phyloP scores from a whole-genome alignment of 2,329 filamentous ascomycete genomes.

The Myrmaecium sp. region DNA sequence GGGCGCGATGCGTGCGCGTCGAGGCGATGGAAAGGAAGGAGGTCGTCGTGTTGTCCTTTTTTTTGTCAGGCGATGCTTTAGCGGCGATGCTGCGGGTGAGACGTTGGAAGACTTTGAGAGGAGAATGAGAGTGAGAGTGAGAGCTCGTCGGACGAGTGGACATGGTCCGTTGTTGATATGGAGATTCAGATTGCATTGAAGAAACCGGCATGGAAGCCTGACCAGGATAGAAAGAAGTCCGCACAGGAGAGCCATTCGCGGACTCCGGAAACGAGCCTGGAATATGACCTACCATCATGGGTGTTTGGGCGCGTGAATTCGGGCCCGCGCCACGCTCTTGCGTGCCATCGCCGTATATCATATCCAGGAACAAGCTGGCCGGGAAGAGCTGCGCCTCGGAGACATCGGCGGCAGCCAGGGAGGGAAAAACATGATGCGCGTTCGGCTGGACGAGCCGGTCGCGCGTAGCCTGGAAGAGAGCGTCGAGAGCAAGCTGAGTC shows the following conservation, averaged over 20 bases:
- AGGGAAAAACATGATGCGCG: conserved; percentile 56
- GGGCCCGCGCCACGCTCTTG: conserved; percentile 33
- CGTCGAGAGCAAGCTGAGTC: conserved; percentile 79
- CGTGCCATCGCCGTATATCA: conserved; percentile 53
- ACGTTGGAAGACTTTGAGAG: conserved; percentile 6
- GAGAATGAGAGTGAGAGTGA: conserved; percentile 2
- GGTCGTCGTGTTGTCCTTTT: conserved; percentile 37
- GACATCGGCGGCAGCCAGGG: conserved; percentile 57
- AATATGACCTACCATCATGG: conserved; percentile 24
- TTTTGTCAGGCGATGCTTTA: conserved; percentile 14
- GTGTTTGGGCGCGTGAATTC: conserved; percentile 27
- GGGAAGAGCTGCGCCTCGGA: conserved; percentile 66
- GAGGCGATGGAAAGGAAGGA: conserved; percentile 41
- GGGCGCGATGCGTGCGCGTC: conserved; percentile 38
- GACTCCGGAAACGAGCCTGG: no score
- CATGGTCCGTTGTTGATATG: conserved; percentile 9
- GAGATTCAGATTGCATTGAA: conserved; percentile 11
- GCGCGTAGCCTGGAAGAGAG: conserved; percentile 70
- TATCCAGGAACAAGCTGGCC: conserved; percentile 63
- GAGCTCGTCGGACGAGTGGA: conserved; percentile 8
- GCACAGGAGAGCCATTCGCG: no score
- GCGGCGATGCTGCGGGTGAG: conserved; percentile 12
- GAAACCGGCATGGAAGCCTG: conserved; percentile 3
- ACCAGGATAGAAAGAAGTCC: conserved; percentile 1
- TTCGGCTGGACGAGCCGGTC: conserved; percentile 48